phyloP scores from a whole-genome alignment of 2,329 filamentous ascomycete genomes.

The Colletotrichum chrysophilum region DNA sequence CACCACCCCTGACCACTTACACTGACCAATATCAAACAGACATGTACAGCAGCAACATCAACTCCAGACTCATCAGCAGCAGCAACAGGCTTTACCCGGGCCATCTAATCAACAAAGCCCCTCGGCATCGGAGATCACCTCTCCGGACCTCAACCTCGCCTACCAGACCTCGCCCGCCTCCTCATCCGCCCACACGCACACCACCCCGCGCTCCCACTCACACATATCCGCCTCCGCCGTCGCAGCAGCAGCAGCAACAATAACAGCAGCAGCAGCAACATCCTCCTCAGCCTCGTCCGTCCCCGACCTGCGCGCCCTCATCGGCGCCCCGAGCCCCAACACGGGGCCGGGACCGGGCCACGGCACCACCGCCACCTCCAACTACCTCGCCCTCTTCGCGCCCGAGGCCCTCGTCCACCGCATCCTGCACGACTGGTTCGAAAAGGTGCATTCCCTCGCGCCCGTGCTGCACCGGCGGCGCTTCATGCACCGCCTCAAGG shows the following conservation, averaged over 20 bases:
- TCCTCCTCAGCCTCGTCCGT: neutral
- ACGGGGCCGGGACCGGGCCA: neutral
- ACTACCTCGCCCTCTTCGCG: conserved; percentile 14
- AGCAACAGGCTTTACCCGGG: neutral
- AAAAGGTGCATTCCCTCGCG: conserved; percentile 37
- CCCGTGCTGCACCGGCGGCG: conserved; percentile 36
- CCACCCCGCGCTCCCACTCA: neutral
- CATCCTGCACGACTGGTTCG: conserved; percentile 39
- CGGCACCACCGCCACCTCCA: neutral
- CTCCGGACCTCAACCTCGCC: neutral
- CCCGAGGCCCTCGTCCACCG: conserved; percentile 11
- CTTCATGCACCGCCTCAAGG: conserved; percentile 31
- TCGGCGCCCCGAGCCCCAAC: conserved; percentile 2
- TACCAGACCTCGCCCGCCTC: conserved; percentile 4
- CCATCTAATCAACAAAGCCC: neutral
- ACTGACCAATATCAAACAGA: neutral
- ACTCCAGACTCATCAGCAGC: neutral
- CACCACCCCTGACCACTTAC: neutral
- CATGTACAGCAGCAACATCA: neutral
- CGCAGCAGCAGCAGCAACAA: neutral
- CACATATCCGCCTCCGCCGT: neutral
- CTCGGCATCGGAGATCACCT: conserved; percentile 2
- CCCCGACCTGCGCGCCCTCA: conserved; percentile 9
- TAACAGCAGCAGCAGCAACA: neutral
- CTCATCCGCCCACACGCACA: neutral